Evolutionary conservation across 2,329 filamentous ascomycete species (phyloP), one percentile per base, ranked within the genome.

Genomic region (Alternaria brassicae): DNA sequence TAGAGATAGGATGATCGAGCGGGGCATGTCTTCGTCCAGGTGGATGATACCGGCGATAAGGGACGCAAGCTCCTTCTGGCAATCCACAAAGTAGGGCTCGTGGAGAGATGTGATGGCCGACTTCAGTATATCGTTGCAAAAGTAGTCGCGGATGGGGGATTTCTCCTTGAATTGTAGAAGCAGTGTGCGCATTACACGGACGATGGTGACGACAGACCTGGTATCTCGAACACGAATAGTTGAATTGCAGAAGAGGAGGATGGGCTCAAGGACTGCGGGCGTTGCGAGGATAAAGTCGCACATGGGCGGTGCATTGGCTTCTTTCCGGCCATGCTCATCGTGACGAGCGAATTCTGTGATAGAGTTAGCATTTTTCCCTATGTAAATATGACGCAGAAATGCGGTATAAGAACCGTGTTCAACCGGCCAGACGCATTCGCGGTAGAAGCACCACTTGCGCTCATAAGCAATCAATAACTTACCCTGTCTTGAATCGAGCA

Each of bases 11-110:
- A 99, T 84, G 37, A 98, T 86, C 5, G 88, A 81, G 19, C 88
- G 84, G 0, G 93, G 92, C 0, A 91, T 95, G 6, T 83, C 72
- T 7, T 87, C 86, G 74, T 97, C 97, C 61, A 91, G 86, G 8
- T 90, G 85, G 69, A 97, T 84, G 61, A 98, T 95, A 4, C 89
- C 86, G 0, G 93, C 93, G 62, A 99, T 97, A 36, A 98, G 83
- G 21, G 89, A 86, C 0, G 93, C 94, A 21, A 99, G 84, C 51
- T 99, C 93, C 74, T 93, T 94, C 72, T 99, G 95, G 62, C 96
- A 87, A 68, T 99, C 95, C 32, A 97, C 93, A 78, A 98, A 99
- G 78, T 98, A 97, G 0, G 92, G 89, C 67, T 99, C 95, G 78
- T 98, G 91, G 50, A 99, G 87, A 2, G 91, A 96, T 2, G 89